Evolutionary conservation across 257 asterid species (phyloP).

Genomic region (Ilex aquifolium): DNA sequence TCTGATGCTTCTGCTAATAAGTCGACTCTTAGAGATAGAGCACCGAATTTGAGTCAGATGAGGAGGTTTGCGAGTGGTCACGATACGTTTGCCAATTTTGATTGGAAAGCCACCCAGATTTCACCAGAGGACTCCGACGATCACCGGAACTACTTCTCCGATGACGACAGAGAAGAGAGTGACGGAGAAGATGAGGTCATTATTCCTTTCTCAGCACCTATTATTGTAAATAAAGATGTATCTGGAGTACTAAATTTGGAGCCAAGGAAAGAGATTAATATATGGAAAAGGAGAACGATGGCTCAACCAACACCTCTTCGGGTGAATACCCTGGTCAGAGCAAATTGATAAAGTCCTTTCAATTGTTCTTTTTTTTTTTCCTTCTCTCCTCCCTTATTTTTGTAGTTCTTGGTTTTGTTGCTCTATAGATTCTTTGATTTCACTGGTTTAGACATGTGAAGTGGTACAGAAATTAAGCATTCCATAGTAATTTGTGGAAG

Average conservation of each 20-base stretch:
- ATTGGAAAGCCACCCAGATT: slow-evolving; percentile 43
- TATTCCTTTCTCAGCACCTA: slow-evolving; percentile 58
- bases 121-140: slow-evolving; percentile 26
- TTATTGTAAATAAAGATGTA: slow-evolving; percentile 14
- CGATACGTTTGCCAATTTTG: slow-evolving; percentile 51
- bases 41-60: slow-evolving; percentile 39
- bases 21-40: slow-evolving; percentile 15
- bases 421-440: too few relatives aligned
- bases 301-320: slow-evolving; percentile 66
- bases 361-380: background rate
- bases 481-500: too few relatives aligned
- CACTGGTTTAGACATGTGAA: too few relatives aligned
- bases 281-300: slow-evolving; percentile 88
- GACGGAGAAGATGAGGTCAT: slow-evolving; percentile 23
- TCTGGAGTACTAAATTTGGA: slow-evolving; percentile 28
- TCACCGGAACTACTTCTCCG: slow-evolving; percentile 23
- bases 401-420: background rate
- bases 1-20: slow-evolving; percentile 17
- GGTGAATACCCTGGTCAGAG: background rate
- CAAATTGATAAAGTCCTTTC: background rate
- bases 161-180: slow-evolving; percentile 22
- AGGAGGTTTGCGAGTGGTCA: slow-evolving; percentile 69
- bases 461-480: too few relatives aligned
- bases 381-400: background rate
- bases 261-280: slow-evolving; percentile 79